Evolutionary conservation across 208 protist genomes (phyloP), one percentile per base, ranked within the genome.

Genomic region (Acanthamoeba healyi): DNA sequence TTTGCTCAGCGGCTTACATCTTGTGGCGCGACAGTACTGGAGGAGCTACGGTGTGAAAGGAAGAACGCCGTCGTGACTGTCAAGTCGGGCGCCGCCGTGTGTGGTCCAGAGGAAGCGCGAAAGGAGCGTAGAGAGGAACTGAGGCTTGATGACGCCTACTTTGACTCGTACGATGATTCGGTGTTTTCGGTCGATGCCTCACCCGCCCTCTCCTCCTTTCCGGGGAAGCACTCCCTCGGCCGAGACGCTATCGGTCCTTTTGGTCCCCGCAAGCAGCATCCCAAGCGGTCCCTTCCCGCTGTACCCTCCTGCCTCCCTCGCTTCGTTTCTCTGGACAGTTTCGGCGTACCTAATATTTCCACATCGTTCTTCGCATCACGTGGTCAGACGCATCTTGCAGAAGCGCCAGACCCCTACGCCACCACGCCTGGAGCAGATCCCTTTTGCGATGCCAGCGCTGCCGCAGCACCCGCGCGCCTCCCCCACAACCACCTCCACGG

Each of bases 81-180:
- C 32, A 77, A 93, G 34, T 79, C 88, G 9, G 44, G n/a, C 12
- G 29, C 44, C 82, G 7, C 29, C 15, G 38, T 29, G 24, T 26
- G 49, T 46, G 40, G 5, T n/a, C 6, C 40, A 17, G 88, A 46
- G n/a, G 32, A 54, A n/a, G n/a, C 40, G 40, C n/a, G 88, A 42
- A 79, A 81, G 88, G 49, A 89, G 82, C n/a, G 82, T 17, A 36
- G 29, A 10, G n/a, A 38, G n/a, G 29, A 10, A 3, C 19, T 3
- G 19, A 38, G 65, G 9, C 32, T 44, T 4, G 61, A 65, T n/a
- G 44, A 65, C 51, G 54, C 44, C 17, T 93, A 82, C 32, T 93
- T 93, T n/a, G 67, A 93, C 32, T 67, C 61, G 7, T 84, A 84
- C 34, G 77, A 94, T 32, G n/a, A 32, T 12, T 86, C 58, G 1